Evolutionary conservation across 169 alveolate genomes (phyloP), one percentile per base, ranked within the genome.

Genomic region (Eimeria necatrix): DNA sequence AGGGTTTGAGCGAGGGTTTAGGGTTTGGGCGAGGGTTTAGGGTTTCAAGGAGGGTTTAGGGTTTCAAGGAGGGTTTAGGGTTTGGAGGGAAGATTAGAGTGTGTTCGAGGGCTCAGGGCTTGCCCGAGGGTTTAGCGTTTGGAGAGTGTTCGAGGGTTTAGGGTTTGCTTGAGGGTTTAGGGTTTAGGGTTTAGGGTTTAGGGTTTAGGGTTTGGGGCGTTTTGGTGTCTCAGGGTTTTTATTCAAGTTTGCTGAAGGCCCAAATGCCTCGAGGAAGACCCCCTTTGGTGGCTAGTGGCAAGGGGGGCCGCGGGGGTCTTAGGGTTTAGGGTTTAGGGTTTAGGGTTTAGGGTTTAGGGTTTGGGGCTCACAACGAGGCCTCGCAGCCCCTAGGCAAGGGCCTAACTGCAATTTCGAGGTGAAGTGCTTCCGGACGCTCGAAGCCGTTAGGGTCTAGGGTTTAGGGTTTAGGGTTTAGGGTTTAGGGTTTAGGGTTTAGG

Each of bases 271-370:
- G 88, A 18, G 88, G 70, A 20, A 24, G 68, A n/a, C 85, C 85
- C 48, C 26, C 22, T 53, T 41, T 4, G 22, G 7, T 56, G 20
- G 8, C 64, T 14, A 56, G 8, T 56, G 14, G 14, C 64, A 56
- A 56, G 14, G 64, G 64, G 85, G 59, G 60, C 85, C 12, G 48
- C 60, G 32, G 56, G 56, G 4, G 49, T 48, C n/a, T 10, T 26
- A 26, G 20, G 85, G 59, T 41, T 41, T 73, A 73, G 85, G 85
- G 85, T 73, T 73, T 73, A 73, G 85, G 85, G 85, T 73, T 73
- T 71, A 71, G 83, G 83, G 83, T 22, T 71, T 71, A 71, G 83
- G 83, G 83, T 71, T 71, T 71, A 71, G 83, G 83, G 83, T 71
- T 56, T 56, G 64, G 64, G 64, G 64, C 14, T 56, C 14, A 56